A percentile compares a stretch with the other conserved stretches of the same genome.
Evolutionary conservation across 2,329 filamentous ascomycete genomes (phyloP).

Genomic region (Fusarium keratoplasticum): DNA sequence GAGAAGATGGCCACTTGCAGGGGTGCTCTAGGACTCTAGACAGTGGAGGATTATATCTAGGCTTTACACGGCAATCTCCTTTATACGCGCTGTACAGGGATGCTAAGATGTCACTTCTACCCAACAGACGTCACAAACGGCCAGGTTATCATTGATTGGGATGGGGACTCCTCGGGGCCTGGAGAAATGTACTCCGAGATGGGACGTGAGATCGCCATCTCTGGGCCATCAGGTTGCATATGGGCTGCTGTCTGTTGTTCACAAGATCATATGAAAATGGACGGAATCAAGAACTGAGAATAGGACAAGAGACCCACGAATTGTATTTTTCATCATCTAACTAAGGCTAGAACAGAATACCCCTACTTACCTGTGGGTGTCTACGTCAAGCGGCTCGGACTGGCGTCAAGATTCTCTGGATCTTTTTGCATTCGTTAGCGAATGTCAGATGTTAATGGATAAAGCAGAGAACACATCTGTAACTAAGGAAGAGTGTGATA

Average conservation of each 20-base stretch:
- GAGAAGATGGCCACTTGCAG: neutral
- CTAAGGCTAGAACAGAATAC: neutral
- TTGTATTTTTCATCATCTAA: neutral
- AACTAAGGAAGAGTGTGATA: conserved; percentile 13
- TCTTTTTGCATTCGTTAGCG: conserved; percentile 28
- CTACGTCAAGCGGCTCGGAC: neutral
- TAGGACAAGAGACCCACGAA: neutral
- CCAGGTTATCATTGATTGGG: neutral
- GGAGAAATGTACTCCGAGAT: neutral
- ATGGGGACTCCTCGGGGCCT: neutral
- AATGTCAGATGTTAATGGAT: neutral
- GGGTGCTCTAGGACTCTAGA: neutral
- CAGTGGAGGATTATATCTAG: neutral
- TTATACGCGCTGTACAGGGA: neutral
- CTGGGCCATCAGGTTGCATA: neutral
- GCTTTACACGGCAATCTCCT: neutral
- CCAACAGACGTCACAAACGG: neutral
- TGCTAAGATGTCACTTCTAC: neutral
- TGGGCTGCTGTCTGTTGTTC: neutral
- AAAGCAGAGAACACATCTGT: neutral
- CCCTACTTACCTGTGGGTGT: neutral
- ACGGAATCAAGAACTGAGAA: neutral
- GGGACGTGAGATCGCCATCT: neutral
- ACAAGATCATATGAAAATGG: neutral
- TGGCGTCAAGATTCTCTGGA: neutral